These are phyloP conservation scores for Sarcodon sp. DNA, from an alignment of 768 basidiomycete genomes.

Conservation along the genomic window DNA sequence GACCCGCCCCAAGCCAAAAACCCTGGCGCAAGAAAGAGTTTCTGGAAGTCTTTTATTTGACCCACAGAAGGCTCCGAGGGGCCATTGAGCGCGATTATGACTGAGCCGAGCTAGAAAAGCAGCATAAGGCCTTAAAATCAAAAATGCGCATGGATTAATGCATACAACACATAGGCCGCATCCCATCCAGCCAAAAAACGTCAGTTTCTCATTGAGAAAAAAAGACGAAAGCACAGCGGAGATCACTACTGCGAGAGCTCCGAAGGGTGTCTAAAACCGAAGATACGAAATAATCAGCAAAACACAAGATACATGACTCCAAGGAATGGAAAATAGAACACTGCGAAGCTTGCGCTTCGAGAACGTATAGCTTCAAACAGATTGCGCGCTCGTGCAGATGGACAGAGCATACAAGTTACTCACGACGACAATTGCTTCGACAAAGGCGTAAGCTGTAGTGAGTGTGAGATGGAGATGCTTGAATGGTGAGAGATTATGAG, in stretches of 20 bases:
- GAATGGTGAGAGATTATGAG: slow-evolving; percentile 11
- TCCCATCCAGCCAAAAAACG: slow-evolving; percentile 96
- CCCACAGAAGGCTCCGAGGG: slow-evolving; percentile 61
- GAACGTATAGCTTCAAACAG: neutral
- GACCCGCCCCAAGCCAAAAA: slow-evolving; percentile 64
- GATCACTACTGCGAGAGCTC: slow-evolving; percentile 91
- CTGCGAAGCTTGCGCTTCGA: no score
- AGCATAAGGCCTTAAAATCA: slow-evolving; percentile 1
- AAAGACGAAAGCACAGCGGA: slow-evolving; percentile 88
- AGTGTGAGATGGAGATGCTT: slow-evolving; percentile 6
- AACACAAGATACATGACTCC: neutral
- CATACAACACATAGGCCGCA: slow-evolving; percentile 84
- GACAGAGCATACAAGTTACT: slow-evolving; percentile 14
- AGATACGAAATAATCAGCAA: neutral
- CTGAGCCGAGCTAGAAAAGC: slow-evolving; percentile 56
- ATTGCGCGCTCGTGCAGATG: neutral
- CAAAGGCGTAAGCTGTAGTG: slow-evolving; percentile 67
- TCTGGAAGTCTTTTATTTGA: slow-evolving; percentile 58
- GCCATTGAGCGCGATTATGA: slow-evolving; percentile 86
- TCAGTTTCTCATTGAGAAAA: slow-evolving; percentile 86
- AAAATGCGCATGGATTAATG: slow-evolving; percentile 3
- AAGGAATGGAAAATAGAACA: no score
- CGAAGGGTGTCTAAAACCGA: slow-evolving; percentile 67
- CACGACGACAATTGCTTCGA: slow-evolving; percentile 87
- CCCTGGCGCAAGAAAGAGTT: slow-evolving; percentile 70